Base-by-base conservation (phyloP, 2,329 filamentous ascomycete species). In the Penicillium sp. region DNA sequence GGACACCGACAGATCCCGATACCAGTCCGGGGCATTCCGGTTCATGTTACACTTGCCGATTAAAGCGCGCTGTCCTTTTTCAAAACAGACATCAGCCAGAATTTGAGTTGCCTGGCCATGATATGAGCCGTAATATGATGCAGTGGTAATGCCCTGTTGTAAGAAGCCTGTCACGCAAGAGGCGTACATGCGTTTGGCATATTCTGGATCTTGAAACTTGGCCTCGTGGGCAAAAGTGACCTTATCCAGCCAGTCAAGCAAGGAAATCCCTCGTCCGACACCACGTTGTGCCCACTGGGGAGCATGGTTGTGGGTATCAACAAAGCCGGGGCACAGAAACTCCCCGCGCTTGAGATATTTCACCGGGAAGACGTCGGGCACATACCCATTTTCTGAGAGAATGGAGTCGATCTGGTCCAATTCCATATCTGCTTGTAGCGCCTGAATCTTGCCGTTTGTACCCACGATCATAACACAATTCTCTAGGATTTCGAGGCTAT, bases 271-370 rank as follows among this genome's bases (percentile, higher is more conserved):
- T 50, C 75, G 74, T 5, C 77, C 77, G 3, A 75, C 66, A 6
- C 77, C 77, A 17, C 77, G 73, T 58, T 78, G 77, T 22, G 76
- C 70, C 74, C 76, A 81, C 69, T 82, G 79, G 2, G 86, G 85
- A 0, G 86, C 86, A 64, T 89, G 86, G 57, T 86, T 87, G 69
- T 88, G 86, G 1, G 85, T 88, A 72, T 88, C 86, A 50, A 88
- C 74, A 57, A 74, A 73, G 14, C 69, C 70, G 0, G 70, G 72
- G 46, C 66, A 63, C 19, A 74, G 53, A 45, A 74, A 73, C 30
- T 73, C 58, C 11, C 65, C 64, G 4, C 64, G 58, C 1, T 55
- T 49, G 2, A 75, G 65, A 47, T 62, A 57, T 50, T 67, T 69
- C 19, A 73, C 50, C 1, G 66, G 58, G 31, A 69, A 66, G 2